A percentile compares a stretch with the other conserved stretches of the same genome.
These are phyloP conservation scores for Dendrobium nobile DNA, from an alignment of 106 monocot species.

Conservation along the genomic window DNA sequence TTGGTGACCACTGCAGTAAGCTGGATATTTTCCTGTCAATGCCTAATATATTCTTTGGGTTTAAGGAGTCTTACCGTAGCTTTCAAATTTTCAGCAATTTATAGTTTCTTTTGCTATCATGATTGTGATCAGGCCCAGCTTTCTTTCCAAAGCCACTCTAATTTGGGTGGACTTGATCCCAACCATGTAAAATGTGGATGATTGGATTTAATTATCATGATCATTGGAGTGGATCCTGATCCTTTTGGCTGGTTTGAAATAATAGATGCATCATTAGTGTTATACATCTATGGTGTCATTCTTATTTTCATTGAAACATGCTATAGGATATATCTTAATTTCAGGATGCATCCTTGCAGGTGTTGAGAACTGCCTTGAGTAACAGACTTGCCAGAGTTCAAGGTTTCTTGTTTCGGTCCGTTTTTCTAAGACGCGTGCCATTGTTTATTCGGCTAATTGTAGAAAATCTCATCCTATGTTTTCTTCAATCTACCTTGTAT, in stretches of 20 bases:
- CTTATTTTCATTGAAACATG: background rate
- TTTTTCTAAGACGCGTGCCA: constrained; percentile 82
- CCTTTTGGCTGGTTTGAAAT: background rate
- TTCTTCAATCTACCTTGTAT: constrained; percentile 81
- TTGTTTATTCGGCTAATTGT: constrained; percentile 67
- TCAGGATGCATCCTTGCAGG: constrained; percentile 28
- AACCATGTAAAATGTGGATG: background rate
- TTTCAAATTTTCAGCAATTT: background rate
- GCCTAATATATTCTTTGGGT: background rate
- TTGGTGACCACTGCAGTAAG: constrained; percentile 71
- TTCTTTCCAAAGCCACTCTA: background rate
- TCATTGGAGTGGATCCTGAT: background rate
- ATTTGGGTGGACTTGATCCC: background rate
- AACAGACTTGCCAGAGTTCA: constrained; percentile 93
- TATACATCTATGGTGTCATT: background rate
- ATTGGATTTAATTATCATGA: background rate
- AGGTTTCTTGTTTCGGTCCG: constrained; percentile 90
- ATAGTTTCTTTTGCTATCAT: background rate
- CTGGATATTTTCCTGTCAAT: constrained; percentile 2
- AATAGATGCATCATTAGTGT: background rate
- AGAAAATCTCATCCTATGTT: constrained; percentile 83
- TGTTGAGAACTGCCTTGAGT: constrained; percentile 73
- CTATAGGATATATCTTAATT: constrained; percentile 6
- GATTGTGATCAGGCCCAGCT: background rate
- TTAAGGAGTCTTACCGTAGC: background rate